A percentile compares a stretch with the other conserved stretches of the same genome.
phyloP scores from a whole-genome alignment of 106 monocot genomes.

The Xerophyta viscosa region DNA sequence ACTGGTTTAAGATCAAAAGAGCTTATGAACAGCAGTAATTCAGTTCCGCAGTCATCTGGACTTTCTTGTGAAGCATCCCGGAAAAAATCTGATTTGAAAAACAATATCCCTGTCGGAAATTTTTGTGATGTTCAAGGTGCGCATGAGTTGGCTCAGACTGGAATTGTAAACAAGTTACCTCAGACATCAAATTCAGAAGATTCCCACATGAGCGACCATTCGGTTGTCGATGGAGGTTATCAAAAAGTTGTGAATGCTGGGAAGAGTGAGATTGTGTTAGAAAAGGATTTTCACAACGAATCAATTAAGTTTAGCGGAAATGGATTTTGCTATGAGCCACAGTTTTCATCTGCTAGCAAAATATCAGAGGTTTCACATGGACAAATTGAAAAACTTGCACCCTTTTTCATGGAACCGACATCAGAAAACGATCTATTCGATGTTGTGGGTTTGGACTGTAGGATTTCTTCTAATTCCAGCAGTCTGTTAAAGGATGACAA shows the following conservation, averaged over 20 bases:
- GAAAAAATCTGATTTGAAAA: not conserved
- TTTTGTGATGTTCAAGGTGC: not conserved
- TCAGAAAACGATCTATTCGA: conserved; percentile 60
- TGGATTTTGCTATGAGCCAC: not conserved
- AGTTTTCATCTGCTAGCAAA: conserved; percentile 5
- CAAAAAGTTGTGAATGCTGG: conserved; percentile 3
- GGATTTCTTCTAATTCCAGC: conserved; percentile 8
- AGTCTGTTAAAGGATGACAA: conserved; percentile 7
- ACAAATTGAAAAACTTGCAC: conserved; percentile 1
- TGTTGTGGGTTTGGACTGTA: conserved; percentile 41
- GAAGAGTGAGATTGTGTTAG: conserved; percentile 10
- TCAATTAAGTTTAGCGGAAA: conserved; percentile 2
- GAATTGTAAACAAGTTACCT: not conserved
- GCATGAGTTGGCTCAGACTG: no score
- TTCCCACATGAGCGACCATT: not conserved
- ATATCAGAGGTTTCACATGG: conserved; percentile 1
- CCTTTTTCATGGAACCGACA: not conserved
- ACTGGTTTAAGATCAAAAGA: not conserved
- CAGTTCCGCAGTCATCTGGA: not conserved
- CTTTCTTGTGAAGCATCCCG: not conserved
- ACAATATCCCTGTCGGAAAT: not conserved
- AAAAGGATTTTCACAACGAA: conserved; percentile 4
- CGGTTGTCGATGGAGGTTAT: conserved; percentile 1
- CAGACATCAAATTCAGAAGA: not conserved
- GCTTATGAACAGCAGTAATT: conserved; percentile 2